Evolutionary conservation across 2,329 filamentous ascomycete genomes (phyloP).

Genomic region (Cladosporium sp.): DNA sequence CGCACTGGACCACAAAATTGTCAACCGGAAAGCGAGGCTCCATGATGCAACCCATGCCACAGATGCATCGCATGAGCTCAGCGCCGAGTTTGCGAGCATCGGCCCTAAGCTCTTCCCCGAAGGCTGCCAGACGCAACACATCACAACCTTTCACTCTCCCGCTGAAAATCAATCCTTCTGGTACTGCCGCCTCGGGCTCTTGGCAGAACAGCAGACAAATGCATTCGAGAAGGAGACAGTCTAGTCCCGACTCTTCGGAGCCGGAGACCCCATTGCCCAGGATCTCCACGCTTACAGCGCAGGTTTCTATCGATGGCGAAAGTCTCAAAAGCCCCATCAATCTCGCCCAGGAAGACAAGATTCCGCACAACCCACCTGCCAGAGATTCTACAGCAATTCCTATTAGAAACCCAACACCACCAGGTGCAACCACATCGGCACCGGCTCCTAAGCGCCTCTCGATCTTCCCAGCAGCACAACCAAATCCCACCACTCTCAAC

Average conservation of each 20-base stretch:
- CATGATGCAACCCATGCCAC: constrained; percentile 23
- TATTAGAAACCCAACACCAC: constrained; percentile 4
- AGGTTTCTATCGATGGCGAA: constrained; percentile 17
- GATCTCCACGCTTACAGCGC: constrained; percentile 31
- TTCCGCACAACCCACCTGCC: constrained; percentile 11
- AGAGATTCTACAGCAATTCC: neutral
- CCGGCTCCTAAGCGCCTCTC: constrained; percentile 25
- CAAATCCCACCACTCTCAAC: constrained; percentile 4
- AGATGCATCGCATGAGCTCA: constrained; percentile 20
- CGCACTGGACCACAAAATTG: constrained; percentile 25
- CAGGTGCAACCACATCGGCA: constrained; percentile 14
- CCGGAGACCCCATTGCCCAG: constrained; percentile 3
- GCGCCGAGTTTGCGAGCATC: constrained; percentile 8
- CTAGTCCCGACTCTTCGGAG: constrained; percentile 1
- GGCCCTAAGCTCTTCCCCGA: neutral
- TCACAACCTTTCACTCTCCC: constrained; percentile 35
- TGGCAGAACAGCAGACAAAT: constrained; percentile 15
- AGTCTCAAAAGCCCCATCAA: neutral
- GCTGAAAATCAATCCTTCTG: constrained; percentile 38
- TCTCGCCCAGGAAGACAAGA: constrained; percentile 6
- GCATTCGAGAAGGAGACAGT: neutral
- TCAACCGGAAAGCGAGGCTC: constrained; percentile 22
- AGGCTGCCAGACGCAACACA: constrained; percentile 22
- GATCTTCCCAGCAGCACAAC: constrained; percentile 25
- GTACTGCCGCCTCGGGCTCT: constrained; percentile 9